Percentiles rank a stretch among this genome's conserved stretches.
phyloP scores from a whole-genome alignment of 495 filamentous ascomycete genomes.

The Parachaetomium inaequale region DNA sequence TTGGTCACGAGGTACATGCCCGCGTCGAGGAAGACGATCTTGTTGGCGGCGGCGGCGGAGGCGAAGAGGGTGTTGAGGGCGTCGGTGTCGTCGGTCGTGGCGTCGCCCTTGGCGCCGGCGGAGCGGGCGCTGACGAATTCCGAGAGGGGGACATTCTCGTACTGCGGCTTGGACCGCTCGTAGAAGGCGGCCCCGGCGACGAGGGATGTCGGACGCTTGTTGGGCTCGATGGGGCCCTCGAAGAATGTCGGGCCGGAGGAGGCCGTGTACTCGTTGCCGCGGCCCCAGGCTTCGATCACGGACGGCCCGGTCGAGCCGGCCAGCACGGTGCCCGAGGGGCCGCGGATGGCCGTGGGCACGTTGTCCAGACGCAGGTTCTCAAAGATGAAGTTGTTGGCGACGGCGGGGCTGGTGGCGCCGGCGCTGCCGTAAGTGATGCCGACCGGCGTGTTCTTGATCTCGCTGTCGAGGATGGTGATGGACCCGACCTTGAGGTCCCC shows the following conservation, averaged over 20 bases:
- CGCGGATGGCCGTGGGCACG: conserved; percentile 53
- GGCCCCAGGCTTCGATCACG: conserved; percentile 49
- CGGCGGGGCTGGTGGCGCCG: conserved; percentile 44
- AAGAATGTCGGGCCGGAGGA: conserved; percentile 39
- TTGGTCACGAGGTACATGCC: conserved; percentile 75
- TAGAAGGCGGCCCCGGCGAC: conserved; percentile 44
- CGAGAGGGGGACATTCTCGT: conserved; percentile 50
- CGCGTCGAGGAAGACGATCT: conserved; percentile 81
- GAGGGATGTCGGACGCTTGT: conserved; percentile 38
- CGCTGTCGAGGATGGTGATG: conserved; percentile 72
- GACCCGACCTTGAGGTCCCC: conserved; percentile 62
- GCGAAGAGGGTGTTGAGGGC: conserved; percentile 66
- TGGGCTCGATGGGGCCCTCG: conserved; percentile 35
- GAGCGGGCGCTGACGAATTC: conserved; percentile 66
- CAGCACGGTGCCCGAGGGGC: conserved; percentile 48
- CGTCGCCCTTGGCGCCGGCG: conserved; percentile 72
- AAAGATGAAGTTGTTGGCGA: conserved; percentile 50
- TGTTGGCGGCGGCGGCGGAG: conserved; percentile 46
- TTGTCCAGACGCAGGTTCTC: conserved; percentile 66
- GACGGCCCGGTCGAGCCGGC: conserved; percentile 51
- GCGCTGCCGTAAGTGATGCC: conserved; percentile 48
- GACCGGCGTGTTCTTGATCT: conserved; percentile 62
- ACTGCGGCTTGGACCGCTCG: conserved; percentile 70
- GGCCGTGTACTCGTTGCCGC: conserved; percentile 40
- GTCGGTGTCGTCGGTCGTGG: conserved; percentile 58